These are phyloP conservation scores for Tinospora cordifolia DNA, from an alignment of 164 flowering plant species.

Conservation along the genomic window DNA sequence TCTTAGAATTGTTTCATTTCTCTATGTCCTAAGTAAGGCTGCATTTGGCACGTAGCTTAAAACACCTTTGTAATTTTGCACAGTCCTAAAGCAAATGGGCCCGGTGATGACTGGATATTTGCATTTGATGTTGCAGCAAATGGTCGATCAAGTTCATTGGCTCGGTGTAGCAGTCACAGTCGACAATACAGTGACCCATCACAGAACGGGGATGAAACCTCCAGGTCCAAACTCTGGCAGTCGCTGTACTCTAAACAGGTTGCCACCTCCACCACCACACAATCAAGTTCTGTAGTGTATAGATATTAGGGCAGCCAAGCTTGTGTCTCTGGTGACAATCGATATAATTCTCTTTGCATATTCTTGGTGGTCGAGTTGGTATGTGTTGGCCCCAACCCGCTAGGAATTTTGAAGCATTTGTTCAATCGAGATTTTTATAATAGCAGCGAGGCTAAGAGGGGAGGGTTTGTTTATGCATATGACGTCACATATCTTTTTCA, in stretches of 20 bases:
- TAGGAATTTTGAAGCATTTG: conserved; percentile 12
- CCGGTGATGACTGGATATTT: conserved; percentile 84
- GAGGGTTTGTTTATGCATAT: neutral
- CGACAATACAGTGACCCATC: conserved; percentile 66
- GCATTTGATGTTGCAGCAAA: conserved; percentile 93
- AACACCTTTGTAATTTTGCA: conserved; percentile 20
- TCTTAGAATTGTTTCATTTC: no score
- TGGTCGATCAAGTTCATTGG: conserved; percentile 37
- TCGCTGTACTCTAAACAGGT: conserved; percentile 77
- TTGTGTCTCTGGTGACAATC: neutral
- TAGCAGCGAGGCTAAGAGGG: neutral
- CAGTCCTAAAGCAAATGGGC: conserved; percentile 48
- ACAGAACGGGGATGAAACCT: conserved; percentile 59
- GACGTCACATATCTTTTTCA: neutral
- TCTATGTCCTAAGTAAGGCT: no score
- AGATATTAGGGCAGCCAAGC: conserved; percentile 36
- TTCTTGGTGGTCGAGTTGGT: conserved; percentile 11
- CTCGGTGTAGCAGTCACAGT: conserved; percentile 49
- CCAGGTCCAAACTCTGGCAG: conserved; percentile 56
- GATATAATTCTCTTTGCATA: neutral
- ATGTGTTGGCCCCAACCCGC: neutral
- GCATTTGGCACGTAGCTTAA: neutral
- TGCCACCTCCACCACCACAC: conserved; percentile 84
- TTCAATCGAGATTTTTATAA: neutral
- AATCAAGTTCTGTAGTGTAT: conserved; percentile 41